A percentile compares a stretch with the other conserved stretches of the same genome.
Evolutionary conservation across 2,329 filamentous ascomycete genomes (phyloP).

Genomic region (Ascomycota sp.): DNA sequence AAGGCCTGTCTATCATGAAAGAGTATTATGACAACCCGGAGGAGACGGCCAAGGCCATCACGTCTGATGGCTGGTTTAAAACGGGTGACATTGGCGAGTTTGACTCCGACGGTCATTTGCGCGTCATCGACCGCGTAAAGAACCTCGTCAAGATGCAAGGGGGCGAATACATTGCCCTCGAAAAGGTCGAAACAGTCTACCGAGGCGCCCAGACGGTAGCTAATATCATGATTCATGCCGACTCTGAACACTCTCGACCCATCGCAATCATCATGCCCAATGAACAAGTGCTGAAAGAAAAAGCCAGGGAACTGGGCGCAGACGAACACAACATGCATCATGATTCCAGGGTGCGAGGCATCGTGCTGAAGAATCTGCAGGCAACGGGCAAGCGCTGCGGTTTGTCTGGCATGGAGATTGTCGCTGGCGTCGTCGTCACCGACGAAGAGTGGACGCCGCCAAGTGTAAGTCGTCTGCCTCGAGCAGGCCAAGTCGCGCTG

Average conservation of each 20-base stretch:
- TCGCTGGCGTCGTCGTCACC: constrained; percentile 56
- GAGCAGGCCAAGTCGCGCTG: neutral
- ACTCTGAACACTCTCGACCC: constrained; percentile 52
- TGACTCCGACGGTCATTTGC: constrained; percentile 56
- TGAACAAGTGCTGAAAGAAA: constrained; percentile 39
- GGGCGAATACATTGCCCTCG: constrained; percentile 90
- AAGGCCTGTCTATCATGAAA: constrained; percentile 52
- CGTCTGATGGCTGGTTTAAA: constrained; percentile 85
- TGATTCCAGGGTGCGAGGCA: constrained; percentile 40
- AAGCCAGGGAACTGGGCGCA: constrained; percentile 41
- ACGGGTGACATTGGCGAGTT: constrained; percentile 92
- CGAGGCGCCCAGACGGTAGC: constrained; percentile 57
- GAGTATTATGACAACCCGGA: constrained; percentile 74
- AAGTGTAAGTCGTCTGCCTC: constrained; percentile 39
- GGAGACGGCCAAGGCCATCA: constrained; percentile 62
- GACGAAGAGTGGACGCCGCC: constrained; percentile 79
- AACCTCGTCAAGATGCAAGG: constrained; percentile 91
- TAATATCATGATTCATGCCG: constrained; percentile 78
- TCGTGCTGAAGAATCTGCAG: constrained; percentile 48
- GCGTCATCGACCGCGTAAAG: constrained; percentile 91
- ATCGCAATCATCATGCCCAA: constrained; percentile 60
- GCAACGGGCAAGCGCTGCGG: constrained; percentile 43
- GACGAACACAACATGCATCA: constrained; percentile 46
- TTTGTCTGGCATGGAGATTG: constrained; percentile 49
- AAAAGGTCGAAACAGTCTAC: constrained; percentile 88